Evolutionary conservation across 208 protist genomes (phyloP), one percentile per base, ranked within the genome.

Genomic region (Leptomonas seymouri): DNA sequence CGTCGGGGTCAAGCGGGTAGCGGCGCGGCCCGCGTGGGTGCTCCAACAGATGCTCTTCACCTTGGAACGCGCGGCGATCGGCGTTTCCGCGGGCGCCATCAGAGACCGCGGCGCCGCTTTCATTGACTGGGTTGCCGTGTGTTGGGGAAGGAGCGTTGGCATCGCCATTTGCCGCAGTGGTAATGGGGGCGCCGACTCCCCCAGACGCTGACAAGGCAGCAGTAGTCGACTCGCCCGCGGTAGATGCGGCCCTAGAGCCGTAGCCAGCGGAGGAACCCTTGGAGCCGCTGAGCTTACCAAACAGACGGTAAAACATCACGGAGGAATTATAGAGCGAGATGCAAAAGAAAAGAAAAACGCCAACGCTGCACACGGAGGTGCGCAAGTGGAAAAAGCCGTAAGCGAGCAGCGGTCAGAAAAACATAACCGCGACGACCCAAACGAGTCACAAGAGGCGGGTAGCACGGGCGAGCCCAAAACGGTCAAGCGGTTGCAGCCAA

Each of bases 1-100:
- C 64, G 3, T 67, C 63, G 34, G 70, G 75, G 28, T 76, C 60
- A 6, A 81, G 69, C 0, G 67, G 69, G 51, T 78, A 71, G 41
- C 62, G 64, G 1, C 71, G 71, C 23, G 63, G 48, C 25, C 45
- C 53, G 31, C 62, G 63, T 18, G 58, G 57, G 46, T 59, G 34
- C 27, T 70, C 63, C 20, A 76, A 39, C n/a, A 71, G 48, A 14
- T 63, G 71, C 63, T 76, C 71, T 21, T 76, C 71, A 20, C 71
- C 71, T 11, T 71, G 54, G 34, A 76, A 76, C 20, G 48, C 63
- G 30, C 71, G 71, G 3, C 57, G 71, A 21, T 76, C 71, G 21
- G 1, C 14, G 39, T 46, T 53, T 39, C 71, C 44, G 36, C 54
- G 50, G 12, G 56, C 30, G 8, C 31, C 39, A 34, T 45, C 34